These are phyloP conservation scores for Potentilla sterilis DNA, from an alignment of 306 rosid genomes.

Conservation along the genomic window DNA sequence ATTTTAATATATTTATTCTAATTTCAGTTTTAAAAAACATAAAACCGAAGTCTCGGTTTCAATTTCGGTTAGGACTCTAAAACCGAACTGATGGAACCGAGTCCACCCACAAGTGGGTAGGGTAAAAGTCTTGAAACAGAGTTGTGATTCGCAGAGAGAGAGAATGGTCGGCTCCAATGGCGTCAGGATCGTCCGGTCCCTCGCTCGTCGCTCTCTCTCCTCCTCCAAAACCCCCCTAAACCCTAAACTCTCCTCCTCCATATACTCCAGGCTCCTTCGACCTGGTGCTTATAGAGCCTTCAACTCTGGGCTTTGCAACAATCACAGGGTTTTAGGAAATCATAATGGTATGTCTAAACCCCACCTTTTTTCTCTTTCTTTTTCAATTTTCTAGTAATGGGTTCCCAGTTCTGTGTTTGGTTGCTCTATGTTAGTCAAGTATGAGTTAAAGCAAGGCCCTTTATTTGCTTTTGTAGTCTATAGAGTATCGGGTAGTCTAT, in stretches of 20 bases:
- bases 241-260: slow-evolving; percentile 20
- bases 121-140: background rate
- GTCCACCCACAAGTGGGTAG: too few species aligned
- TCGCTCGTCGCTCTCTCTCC: slow-evolving; percentile 52
- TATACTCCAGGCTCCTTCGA: slow-evolving; percentile 32
- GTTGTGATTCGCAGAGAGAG: background rate
- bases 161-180: slow-evolving; percentile 75
- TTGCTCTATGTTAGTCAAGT: background rate
- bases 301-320: slow-evolving; percentile 41
- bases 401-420: background rate
- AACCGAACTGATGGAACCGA: too few species aligned
- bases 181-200: slow-evolving; percentile 43
- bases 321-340: slow-evolving; percentile 35
- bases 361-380: background rate
- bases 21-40: too few species aligned
- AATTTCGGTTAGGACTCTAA: too few species aligned
- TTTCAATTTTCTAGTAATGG: background rate
- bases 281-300: slow-evolving; percentile 41
- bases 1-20: too few species aligned
- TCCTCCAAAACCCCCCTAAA: slow-evolving; percentile 12
- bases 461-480: background rate
- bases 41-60: too few species aligned
- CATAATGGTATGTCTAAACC: slow-evolving; percentile 38
- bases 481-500: background rate
- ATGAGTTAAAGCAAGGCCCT: background rate